Conservation (phyloP, 1,139 yeast genomes). For the Kodamaea fungicola region DNA sequence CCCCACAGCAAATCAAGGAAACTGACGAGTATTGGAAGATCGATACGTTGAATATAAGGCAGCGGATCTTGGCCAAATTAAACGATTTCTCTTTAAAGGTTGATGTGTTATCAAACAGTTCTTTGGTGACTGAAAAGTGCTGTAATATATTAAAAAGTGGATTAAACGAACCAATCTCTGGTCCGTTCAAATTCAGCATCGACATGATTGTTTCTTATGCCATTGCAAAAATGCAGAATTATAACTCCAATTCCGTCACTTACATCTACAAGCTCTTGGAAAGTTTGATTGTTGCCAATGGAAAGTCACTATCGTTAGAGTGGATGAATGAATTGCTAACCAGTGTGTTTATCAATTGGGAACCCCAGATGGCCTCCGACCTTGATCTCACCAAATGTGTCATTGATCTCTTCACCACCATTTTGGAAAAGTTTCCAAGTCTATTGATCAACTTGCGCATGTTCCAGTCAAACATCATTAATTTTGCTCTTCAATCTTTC, state of each 20-base stretch:
- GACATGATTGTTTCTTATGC: conserved; percentile 45
- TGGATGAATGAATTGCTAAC: conserved; percentile 26
- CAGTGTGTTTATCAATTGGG: conserved; percentile 27
- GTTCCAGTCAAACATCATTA: conserved; percentile 34
- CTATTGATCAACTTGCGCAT: conserved; percentile 36
- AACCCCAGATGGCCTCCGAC: conserved; percentile 42
- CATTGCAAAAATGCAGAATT: conserved; percentile 30
- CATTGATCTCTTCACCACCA: conserved; percentile 39
- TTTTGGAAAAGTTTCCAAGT: conserved; percentile 50
- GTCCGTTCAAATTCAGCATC: conserved; percentile 56
- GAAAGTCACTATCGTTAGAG: conserved; percentile 23
- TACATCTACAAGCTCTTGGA: conserved; percentile 41
- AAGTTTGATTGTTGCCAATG: conserved; percentile 36
- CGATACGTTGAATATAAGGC: conserved; percentile 44
- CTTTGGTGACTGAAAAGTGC: conserved; percentile 52
- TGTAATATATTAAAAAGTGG: conserved; percentile 58
- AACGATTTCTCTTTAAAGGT: conserved; percentile 41
- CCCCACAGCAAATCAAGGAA: conserved; percentile 21
- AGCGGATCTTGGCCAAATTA: conserved; percentile 37
- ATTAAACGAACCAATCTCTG: conserved; percentile 48
- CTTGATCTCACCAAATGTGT: conserved; percentile 52
- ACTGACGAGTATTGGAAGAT: conserved; percentile 29
- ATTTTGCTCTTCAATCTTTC: conserved; percentile 44
- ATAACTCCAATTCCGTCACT: conserved; percentile 32
- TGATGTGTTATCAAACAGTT: conserved; percentile 27